Percentiles rank a stretch among this genome's conserved stretches.
Conservation (phyloP, 495 filamentous ascomycete species). For the Choiromyces venosus region DNA sequence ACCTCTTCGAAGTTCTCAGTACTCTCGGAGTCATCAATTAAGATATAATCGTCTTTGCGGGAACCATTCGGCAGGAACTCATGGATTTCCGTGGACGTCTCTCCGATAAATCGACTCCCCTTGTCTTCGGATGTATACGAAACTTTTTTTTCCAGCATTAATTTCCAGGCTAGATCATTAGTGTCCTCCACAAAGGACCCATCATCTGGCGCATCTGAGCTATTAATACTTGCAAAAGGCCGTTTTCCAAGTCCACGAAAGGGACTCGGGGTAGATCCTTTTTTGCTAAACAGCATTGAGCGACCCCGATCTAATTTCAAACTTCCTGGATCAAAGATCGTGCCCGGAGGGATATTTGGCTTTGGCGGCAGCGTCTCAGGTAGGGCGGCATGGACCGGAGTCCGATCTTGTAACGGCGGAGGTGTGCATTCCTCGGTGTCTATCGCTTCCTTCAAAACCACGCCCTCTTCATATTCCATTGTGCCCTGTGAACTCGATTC, state of each 20-base stretch:
- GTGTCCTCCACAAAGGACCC: slow-evolving; percentile 10
- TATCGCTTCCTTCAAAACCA: slow-evolving; percentile 8
- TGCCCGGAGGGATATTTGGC: neutral
- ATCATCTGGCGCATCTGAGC: slow-evolving; percentile 12
- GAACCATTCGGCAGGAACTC: neutral
- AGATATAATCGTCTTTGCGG: neutral
- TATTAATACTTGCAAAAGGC: neutral
- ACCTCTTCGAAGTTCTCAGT: slow-evolving; percentile 51
- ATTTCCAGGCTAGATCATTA: slow-evolving; percentile 14
- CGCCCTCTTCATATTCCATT: neutral
- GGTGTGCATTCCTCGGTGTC: slow-evolving; percentile 26
- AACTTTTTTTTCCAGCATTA: neutral
- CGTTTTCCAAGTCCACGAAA: slow-evolving; percentile 19
- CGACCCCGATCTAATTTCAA: slow-evolving; percentile 28
- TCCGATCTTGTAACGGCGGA: neutral
- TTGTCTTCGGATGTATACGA: slow-evolving; percentile 3
- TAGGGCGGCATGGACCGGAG: neutral
- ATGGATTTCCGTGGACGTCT: neutral
- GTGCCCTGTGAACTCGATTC: neutral
- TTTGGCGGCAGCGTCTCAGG: slow-evolving; percentile 8
- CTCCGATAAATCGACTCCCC: slow-evolving; percentile 1
- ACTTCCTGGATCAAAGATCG: slow-evolving; percentile 20
- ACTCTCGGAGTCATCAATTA: slow-evolving; percentile 55
- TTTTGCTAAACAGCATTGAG: slow-evolving; percentile 34
- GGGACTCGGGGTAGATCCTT: slow-evolving; percentile 22